These are phyloP conservation scores for Lunularia cruciata DNA, from an alignment of 225 moss, liverwort and hornwort species.

Conservation along the genomic window DNA sequence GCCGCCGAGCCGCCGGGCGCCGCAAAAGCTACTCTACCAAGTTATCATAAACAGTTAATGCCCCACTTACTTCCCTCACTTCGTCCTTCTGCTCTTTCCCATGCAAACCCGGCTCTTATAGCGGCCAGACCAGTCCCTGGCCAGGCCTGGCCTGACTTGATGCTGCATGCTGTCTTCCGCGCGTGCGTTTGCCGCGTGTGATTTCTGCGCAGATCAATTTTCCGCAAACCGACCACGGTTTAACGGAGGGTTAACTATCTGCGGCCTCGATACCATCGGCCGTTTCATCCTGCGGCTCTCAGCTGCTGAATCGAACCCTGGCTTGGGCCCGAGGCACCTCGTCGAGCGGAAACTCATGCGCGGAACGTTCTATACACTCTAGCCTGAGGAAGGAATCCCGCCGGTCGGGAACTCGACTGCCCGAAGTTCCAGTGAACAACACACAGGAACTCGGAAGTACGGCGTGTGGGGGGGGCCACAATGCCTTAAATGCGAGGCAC, in stretches of 20 bases:
- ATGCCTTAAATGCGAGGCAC: constrained; percentile 3
- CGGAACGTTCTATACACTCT: background rate
- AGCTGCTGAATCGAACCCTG: background rate
- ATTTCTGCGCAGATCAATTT: too few species aligned
- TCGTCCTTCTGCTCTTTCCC: background rate
- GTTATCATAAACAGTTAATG: background rate
- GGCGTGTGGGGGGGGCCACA: constrained; percentile 3
- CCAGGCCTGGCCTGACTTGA: background rate
- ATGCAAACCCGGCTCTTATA: background rate
- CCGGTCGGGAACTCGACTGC: too few species aligned
- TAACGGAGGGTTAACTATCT: too few species aligned
- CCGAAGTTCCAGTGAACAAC: too few species aligned
- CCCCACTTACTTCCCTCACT: background rate
- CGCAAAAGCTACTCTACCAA: constrained; percentile 16
- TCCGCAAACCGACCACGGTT: too few species aligned
- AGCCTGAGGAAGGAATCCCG: background rate
- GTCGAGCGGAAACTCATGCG: background rate
- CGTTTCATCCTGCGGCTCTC: background rate
- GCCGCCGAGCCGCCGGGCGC: constrained; percentile 28
- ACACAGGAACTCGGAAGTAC: background rate
- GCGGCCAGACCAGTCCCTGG: background rate
- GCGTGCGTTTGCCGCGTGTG: too few species aligned
- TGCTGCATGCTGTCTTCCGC: background rate
- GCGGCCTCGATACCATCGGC: too few species aligned
- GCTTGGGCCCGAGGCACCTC: background rate